These are phyloP conservation scores for Nitzschia sp. DNA, from an alignment of 108 stramenopile genomes.

Conservation along the genomic window DNA sequence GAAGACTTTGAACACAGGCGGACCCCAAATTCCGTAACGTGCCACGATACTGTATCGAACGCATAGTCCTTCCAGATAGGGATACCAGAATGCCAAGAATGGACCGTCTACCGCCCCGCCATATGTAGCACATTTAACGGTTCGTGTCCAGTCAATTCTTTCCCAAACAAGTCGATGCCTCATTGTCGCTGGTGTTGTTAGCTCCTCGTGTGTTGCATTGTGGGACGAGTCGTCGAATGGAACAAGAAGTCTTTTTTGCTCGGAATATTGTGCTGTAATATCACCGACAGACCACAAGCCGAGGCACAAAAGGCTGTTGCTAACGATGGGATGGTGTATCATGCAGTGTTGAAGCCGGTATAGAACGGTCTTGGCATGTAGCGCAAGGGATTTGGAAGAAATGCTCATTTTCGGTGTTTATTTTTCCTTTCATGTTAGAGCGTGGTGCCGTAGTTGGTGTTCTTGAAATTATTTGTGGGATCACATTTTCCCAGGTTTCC, in stretches of 20 bases:
- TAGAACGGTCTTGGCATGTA: background rate
- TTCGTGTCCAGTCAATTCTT: slow-evolving; percentile 1
- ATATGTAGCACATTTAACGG: slow-evolving; percentile 23
- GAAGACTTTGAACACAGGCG: slow-evolving; percentile 17
- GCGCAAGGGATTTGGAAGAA: background rate
- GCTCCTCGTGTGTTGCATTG: background rate
- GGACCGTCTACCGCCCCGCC: slow-evolving; percentile 24
- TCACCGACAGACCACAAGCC: slow-evolving; percentile 23
- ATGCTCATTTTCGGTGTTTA: background rate
- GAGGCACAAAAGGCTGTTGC: slow-evolving; percentile 25
- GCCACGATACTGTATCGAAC: background rate
- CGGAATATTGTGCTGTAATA: slow-evolving; percentile 24
- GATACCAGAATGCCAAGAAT: slow-evolving; percentile 25
- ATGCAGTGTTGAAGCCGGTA: slow-evolving; percentile 12
- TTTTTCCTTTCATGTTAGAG: background rate
- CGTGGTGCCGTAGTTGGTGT: too few species aligned
- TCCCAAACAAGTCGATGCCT: background rate
- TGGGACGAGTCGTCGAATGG: background rate
- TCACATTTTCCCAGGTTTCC: too few species aligned
- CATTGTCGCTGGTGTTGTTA: background rate
- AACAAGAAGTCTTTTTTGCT: background rate
- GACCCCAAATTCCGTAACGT: slow-evolving; percentile 20
- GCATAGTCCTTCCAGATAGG: slow-evolving; percentile 17
- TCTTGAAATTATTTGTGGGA: too few species aligned
- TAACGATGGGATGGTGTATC: slow-evolving; percentile 21